Evolutionary conservation across 768 basidiomycete genomes (phyloP).

Genomic region (Boletus fagicola): DNA sequence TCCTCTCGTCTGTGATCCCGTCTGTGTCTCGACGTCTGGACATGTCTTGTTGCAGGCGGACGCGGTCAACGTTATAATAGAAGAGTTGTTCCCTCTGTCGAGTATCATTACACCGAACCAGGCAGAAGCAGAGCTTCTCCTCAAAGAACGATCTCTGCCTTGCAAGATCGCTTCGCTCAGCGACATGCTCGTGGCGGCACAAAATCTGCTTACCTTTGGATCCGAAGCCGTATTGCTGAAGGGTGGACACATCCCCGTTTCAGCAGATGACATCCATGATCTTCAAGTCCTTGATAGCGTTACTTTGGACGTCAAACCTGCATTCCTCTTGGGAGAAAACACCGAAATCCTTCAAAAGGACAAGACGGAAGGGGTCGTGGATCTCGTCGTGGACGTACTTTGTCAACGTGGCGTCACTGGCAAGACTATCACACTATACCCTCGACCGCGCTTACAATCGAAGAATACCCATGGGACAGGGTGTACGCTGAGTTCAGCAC

Average conservation of each 20-base stretch:
- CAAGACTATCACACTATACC: constrained; percentile 47
- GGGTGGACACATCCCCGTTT: constrained; percentile 71
- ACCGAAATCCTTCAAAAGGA: constrained; percentile 56
- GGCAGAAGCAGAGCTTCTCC: constrained; percentile 70
- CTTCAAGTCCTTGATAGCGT: constrained; percentile 30
- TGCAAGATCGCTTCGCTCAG: constrained; percentile 43
- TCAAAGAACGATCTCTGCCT: constrained; percentile 37
- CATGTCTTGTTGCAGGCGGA: constrained; percentile 69
- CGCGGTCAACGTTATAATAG: constrained; percentile 58
- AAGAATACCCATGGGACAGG: constrained; percentile 89
- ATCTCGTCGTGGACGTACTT: constrained; percentile 65
- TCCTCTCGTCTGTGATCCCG: constrained; percentile 73
- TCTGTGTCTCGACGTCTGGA: constrained; percentile 88
- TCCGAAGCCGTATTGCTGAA: constrained; percentile 70
- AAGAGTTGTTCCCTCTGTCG: constrained; percentile 68
- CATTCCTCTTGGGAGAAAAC: constrained; percentile 50
- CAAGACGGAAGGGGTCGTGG: constrained; percentile 8
- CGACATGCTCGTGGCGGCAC: constrained; percentile 61
- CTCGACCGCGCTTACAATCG: constrained; percentile 61
- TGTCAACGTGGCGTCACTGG: constrained; percentile 33
- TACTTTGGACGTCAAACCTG: constrained; percentile 39
- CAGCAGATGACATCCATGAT: constrained; percentile 42
- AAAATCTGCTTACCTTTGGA: constrained; percentile 46
- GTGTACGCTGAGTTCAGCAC: constrained; percentile 84
- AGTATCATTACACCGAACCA: constrained; percentile 83